These are phyloP conservation scores for Austroboletus rostrupii DNA, from an alignment of 1,284 basidiomycete species.

Conservation along the genomic window DNA sequence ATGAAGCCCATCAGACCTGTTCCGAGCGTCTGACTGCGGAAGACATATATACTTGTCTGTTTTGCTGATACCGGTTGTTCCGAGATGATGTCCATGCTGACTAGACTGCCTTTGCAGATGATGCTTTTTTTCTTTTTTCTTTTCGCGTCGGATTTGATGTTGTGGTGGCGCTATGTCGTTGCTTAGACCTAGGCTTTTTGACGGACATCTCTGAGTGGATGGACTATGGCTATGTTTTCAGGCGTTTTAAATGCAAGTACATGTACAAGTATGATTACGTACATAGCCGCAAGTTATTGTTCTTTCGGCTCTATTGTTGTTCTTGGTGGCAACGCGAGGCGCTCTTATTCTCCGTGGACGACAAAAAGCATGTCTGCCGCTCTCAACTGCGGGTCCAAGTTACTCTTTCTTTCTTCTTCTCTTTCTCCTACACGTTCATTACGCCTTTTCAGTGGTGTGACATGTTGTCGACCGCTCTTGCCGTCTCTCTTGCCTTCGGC, in stretches of 20 bases:
- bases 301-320: conserved; percentile 23
- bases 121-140: background rate
- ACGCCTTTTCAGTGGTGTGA: conserved; percentile 30
- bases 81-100: conserved; percentile 3
- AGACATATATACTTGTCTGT: conserved; percentile 26
- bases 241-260: background rate
- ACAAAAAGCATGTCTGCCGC: conserved; percentile 29
- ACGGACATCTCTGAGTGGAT: conserved; percentile 2
- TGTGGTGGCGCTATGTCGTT: background rate
- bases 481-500: conserved; percentile 41
- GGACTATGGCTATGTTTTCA: conserved; percentile 14
- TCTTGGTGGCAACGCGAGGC: conserved; percentile 19
- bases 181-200: background rate
- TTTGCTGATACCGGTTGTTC: conserved; percentile 16
- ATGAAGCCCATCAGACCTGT: conserved; percentile 42
- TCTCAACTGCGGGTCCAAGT: conserved; percentile 11
- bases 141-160: background rate
- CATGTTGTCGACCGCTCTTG: conserved; percentile 46
- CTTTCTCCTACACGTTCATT: conserved; percentile 24
- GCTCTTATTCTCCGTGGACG: conserved; percentile 21
- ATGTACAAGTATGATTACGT: background rate
- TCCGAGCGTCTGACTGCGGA: conserved; percentile 34
- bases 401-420: conserved; percentile 25
- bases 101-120: conserved; percentile 1
- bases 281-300: conserved; percentile 30